Base-by-base conservation (phyloP, 2,329 filamentous ascomycete species). In the Aspergillus pseudoglaucus region DNA sequence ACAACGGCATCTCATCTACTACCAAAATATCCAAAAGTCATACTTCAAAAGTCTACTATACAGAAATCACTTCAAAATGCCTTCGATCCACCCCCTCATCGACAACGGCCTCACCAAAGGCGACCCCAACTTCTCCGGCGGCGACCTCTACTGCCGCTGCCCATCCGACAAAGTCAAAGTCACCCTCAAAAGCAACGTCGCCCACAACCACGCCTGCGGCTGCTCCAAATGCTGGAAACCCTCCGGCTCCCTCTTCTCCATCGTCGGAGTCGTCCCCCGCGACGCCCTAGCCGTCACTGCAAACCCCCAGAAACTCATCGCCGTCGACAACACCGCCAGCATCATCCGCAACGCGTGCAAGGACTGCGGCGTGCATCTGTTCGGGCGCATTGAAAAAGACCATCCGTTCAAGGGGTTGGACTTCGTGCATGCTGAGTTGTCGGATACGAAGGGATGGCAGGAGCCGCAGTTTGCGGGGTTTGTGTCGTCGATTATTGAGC, bases 161-260 rank as follows among this genome's bases (percentile, higher is more conserved):
- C 47, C 66, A 9, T 69, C 57, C 52, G 63, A 75, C 62, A 77
- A 76, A 22, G 79, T 86, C 50, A 76, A 81, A 58, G 74, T 86
- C 18, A 75, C 74, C 0, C 72, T 86, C 35, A 64, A 58, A 49
- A 70, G 76, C 61, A 80, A 85, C 57, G 78, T 87, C 47, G 70
- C 75, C 2, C 82, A 85, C 73, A 85, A 87, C 73, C 83, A 87
- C 68, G 82, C 80, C 47, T 86, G 83, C 67, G 83, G 83, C 53
- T 86, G 83, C 69, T 84, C 81, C 47, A 83, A 85, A 65, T 86
- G 83, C 76, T 87, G 82, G 82, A 87, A 85, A 66, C 83, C 83
- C 4, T 49, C 66, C 2, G 80, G 80, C 25, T 74, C 81, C 0
- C 75, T 86, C 51, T 86, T 87, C 73, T 79, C 79, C 51, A 59